Evolutionary conservation across 345 rosid species (phyloP).

Genomic region (Citrus cavaleriei): DNA sequence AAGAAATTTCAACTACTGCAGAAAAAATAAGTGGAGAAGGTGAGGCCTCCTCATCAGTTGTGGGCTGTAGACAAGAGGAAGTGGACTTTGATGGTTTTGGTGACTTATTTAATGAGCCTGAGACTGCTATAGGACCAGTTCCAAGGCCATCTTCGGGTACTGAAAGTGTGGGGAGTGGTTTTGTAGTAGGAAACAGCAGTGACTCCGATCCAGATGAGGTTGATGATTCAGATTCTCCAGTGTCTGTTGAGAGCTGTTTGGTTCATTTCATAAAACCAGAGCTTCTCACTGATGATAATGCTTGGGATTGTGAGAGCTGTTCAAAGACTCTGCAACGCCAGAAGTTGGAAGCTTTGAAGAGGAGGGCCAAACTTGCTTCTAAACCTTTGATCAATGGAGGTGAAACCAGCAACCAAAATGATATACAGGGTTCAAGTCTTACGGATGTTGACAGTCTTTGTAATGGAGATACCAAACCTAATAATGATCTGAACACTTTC

Average conservation of each 20-base stretch:
- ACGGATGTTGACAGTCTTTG: slow-evolving; percentile 20
- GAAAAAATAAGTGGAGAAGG: slow-evolving; percentile 37
- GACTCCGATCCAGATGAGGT: slow-evolving; percentile 97
- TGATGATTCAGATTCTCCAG: slow-evolving; percentile 79
- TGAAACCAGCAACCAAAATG: slow-evolving; percentile 19
- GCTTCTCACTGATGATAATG: slow-evolving; percentile 81
- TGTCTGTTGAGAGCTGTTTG: slow-evolving; percentile 91
- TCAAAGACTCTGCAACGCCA: slow-evolving; percentile 45
- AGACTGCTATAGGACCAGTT: slow-evolving; percentile 47
- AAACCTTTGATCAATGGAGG: slow-evolving; percentile 25
- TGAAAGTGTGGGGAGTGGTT: slow-evolving; percentile 48
- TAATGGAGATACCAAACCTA: slow-evolving; percentile 29
- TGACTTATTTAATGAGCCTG: slow-evolving; percentile 90
- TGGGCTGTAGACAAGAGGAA: slow-evolving; percentile 13
- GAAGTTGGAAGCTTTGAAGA: slow-evolving; percentile 39
- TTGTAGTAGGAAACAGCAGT: slow-evolving; percentile 50
- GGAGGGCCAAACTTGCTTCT: slow-evolving; percentile 25
- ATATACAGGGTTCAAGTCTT: slow-evolving; percentile 13
- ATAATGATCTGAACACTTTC: slow-evolving; percentile 3
- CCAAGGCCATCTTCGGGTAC: slow-evolving; percentile 51
- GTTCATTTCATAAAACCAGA: slow-evolving; percentile 79
- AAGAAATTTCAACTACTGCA: slow-evolving; percentile 34
- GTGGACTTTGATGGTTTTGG: slow-evolving; percentile 78
- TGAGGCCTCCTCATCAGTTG: slow-evolving; percentile 44
- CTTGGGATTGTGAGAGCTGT: slow-evolving; percentile 96